Conservation (phyloP, 768 basidiomycete species). For the Leccinellum rugosiceps region DNA sequence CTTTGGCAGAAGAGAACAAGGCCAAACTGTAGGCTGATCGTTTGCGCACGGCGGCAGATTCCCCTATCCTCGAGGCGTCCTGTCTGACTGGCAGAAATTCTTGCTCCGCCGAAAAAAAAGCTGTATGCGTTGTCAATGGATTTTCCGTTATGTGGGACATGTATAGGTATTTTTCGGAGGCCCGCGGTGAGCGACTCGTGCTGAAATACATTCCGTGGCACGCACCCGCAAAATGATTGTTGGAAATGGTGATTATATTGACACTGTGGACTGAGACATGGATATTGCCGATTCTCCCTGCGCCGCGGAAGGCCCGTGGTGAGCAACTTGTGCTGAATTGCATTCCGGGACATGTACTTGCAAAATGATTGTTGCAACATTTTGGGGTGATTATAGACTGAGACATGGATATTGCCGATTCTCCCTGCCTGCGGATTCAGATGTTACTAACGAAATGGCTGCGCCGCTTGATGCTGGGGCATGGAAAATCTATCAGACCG, state of each 20-base stretch:
- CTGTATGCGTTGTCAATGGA: background rate
- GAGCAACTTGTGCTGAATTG: no score
- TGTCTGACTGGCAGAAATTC: background rate
- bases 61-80: background rate
- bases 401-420: background rate
- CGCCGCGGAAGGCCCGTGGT: no score
- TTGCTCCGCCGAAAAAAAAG: background rate
- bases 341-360: no score
- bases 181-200: background rate
- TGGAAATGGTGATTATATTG: no score
- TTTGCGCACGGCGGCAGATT: background rate
- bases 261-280: background rate
- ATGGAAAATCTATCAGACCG: background rate
- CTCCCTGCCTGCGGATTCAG: no score
- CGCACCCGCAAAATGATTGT: no score
- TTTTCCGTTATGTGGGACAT: background rate
- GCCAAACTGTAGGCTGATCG: slow-evolving; percentile 49
- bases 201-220: no score
- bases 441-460: no score
- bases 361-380: no score
- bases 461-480: background rate
- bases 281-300: background rate
- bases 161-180: background rate
- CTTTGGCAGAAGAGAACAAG: slow-evolving; percentile 53
- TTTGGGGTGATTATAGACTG: no score